Evolutionary conservation across 1,284 basidiomycete species (phyloP), one percentile per base, ranked within the genome.

Genomic region (Ganoderma boninense): DNA sequence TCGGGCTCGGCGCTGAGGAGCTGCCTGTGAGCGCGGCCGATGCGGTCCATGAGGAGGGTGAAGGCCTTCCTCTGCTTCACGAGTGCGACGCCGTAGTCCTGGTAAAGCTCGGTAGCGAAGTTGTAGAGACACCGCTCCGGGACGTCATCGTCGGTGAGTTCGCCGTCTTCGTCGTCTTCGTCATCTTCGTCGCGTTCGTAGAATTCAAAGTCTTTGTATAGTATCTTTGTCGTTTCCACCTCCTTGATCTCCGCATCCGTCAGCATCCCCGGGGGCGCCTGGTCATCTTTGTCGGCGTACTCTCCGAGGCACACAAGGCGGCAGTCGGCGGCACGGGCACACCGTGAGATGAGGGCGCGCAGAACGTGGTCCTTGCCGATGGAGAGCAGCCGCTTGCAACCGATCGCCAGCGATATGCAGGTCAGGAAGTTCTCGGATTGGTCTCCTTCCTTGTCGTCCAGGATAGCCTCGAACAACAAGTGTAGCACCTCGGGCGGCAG

Each of bases 221-320:
- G 20, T n/a, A 49, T 49, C 32, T 6, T 57, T 54, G 38, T 49
- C 13, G 57, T 43, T 18, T 18, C 42, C 43, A 65, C 26, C 43
- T 62, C 32, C n/a, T 13, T 54, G 44, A n/a, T 62, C 42, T 74
- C 71, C 4, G 46, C 64, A 23, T 60, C 62, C 5, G 64, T 71
- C n/a, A 75, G 63, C 26, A 75, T 46, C 62, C 66, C 68, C 1
- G 29, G 42, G 13, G 10, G 74, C 46, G 20, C 46, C 4, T 49
- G 46, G 20, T 49, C 46, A 10, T 67, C 46, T 67, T 38, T 32
- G 2, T 44, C 4, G 38, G 65, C 20, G 62, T 56, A 62, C 10
- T 69, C 69, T 7, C 71, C 73, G 43, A 74, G 26, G 64, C 73
- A 76, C 10, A 74, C 65, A 29, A 77, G 23, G n/a, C 71, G 71